phyloP scores from a whole-genome alignment of 495 filamentous ascomycete genomes.

The Annulohypoxylon nitens region DNA sequence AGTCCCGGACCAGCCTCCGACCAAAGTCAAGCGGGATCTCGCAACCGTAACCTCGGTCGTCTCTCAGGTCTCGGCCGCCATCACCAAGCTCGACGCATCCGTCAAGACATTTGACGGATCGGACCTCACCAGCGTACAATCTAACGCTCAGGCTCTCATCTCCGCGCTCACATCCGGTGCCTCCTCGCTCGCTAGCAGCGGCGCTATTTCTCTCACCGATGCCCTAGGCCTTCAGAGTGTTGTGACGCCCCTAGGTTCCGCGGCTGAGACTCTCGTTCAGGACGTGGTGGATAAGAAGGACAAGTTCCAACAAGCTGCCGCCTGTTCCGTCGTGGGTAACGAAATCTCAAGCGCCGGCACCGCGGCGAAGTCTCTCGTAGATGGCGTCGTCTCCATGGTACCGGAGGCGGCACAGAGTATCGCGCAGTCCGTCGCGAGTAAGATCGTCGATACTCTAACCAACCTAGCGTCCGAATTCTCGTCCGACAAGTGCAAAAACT shows the following conservation, averaged over 20 bases:
- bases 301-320: slow-evolving; percentile 52
- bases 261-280: slow-evolving; percentile 49
- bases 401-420: slow-evolving; percentile 46
- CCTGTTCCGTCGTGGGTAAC: slow-evolving; percentile 48
- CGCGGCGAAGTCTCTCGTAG: slow-evolving; percentile 53
- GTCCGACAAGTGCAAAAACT: slow-evolving; percentile 40
- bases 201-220: slow-evolving; percentile 49
- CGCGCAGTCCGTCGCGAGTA: slow-evolving; percentile 49
- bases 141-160: slow-evolving; percentile 53
- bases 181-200: slow-evolving; percentile 42
- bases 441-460: slow-evolving; percentile 55
- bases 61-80: slow-evolving; percentile 49
- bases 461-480: slow-evolving; percentile 31
- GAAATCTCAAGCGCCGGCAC: slow-evolving; percentile 50
- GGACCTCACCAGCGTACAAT: slow-evolving; percentile 50
- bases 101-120: slow-evolving; percentile 53
- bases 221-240: slow-evolving; percentile 52
- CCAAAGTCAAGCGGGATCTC: slow-evolving; percentile 52
- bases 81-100: slow-evolving; percentile 53
- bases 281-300: slow-evolving; percentile 55
- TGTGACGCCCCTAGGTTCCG: slow-evolving; percentile 52
- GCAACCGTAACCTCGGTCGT: slow-evolving; percentile 52
- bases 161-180: slow-evolving; percentile 53
- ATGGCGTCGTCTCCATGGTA: slow-evolving; percentile 53
- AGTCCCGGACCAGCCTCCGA: slow-evolving; percentile 41